Base-by-base conservation (phyloP, 139 green algal genomes). In the Pedinophyceae sp. region DNA sequence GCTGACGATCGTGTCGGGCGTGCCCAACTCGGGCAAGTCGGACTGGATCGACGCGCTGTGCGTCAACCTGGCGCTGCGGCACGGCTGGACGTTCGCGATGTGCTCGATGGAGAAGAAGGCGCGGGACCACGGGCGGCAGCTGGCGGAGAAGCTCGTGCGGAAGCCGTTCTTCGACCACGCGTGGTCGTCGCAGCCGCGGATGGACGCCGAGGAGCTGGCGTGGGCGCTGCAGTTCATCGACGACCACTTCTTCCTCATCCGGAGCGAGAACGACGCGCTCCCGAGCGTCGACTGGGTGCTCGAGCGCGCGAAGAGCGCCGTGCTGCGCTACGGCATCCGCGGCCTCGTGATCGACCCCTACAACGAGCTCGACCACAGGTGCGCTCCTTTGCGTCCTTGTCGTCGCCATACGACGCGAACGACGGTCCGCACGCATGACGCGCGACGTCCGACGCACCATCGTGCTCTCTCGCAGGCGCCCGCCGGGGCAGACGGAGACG, bases 321-420 rank as follows among this genome's bases (percentile, higher is more conserved):
- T 95, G 20, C 61, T 88, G 38, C 62, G 78, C 43, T 84, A 87
- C 64, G 85, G 87, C 72, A 95, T 98, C 54, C 66, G 76, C 2
- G 89, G 89, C 15, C 74, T 98, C 20, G 81, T 98, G 24, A 94
- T 98, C 45, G 89, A 98, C 67, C 89, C 89, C 0, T 98, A 95
- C 82, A 98, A 98, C 63, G 89, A 98, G 73, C 74, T 98, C 24
- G 79, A 94, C 62, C 85, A 94, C 65, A n/a, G n/a, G n/a, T n/a
- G n/a, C n/a, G n/a, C 64, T 75, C n/a, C n/a, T n/a, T n/a, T n/a
- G n/a, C n/a, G n/a, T n/a, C n/a, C n/a, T n/a, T n/a, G n/a, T n/a
- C n/a, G n/a, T n/a, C n/a, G n/a, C n/a, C n/a, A n/a, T n/a, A n/a
- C n/a, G n/a, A n/a, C n/a, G n/a, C n/a, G n/a, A n/a, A n/a, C n/a